Base-by-base conservation (phyloP, 2,329 filamentous ascomycete species). In the Beauveria brongniartii region DNA sequence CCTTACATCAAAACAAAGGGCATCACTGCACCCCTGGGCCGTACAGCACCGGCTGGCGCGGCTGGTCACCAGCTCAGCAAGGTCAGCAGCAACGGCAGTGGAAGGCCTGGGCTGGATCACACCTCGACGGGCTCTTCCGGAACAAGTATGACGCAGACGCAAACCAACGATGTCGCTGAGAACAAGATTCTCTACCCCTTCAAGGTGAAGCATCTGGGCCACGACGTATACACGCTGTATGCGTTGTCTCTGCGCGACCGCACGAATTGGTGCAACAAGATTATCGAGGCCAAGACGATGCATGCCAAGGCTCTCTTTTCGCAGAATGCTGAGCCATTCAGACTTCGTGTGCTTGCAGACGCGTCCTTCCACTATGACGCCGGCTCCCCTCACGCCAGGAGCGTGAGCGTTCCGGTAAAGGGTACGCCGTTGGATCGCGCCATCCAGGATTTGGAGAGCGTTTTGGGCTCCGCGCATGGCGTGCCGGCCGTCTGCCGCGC, bases 251-350 rank as follows among this genome's bases (percentile, higher is more conserved):
- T 87, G 2, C 82, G 88, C 63, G 89, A 87, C 67, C 84, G 94
- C 61, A 81, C 86, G 64, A 91, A 96, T 54, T 99, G 95, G 95
- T 96, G 91, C 69, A 86, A 86, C 65, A 96, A 92, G 74, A 96
- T 99, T 67, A 88, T 95, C 51, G 89, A 96, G 73, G 94, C 94
- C 37, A 99, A 99, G 78, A 96, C 92, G 7, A 87, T 89, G 62
- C 92, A 99, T 71, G 94, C 94, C 24, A 88, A 91, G 56, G 90
- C 92, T 3, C 78, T 97, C 5, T 90, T 90, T 73, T 86, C 90
- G 4, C 94, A 99, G 70, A 96, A 97, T 70, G 93, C 94, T 0
- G 94, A 99, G 72, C 94, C 94, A 0, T 99, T 99, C 82, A 84
- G 91, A 55, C 78, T 99, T 8, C 87, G 91, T 24, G 92, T 99